Evolutionary conservation across 192 early-diverging fungal species (phyloP).

Genomic region (Backusella westeae): DNA sequence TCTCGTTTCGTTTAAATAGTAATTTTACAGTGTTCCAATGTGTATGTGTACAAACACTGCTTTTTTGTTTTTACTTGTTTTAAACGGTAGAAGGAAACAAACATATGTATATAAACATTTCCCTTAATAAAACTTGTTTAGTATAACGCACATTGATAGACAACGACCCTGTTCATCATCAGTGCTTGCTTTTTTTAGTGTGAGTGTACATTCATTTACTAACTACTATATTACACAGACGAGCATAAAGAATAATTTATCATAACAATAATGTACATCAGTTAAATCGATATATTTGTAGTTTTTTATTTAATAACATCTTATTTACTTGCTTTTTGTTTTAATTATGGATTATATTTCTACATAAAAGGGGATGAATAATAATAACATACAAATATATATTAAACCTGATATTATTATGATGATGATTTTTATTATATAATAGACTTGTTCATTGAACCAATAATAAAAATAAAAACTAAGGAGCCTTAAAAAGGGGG

Average conservation of each 20-base stretch:
- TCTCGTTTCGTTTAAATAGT: not conserved
- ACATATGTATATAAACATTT: not conserved
- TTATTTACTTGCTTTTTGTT: not conserved
- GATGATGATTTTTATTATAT: not conserved
- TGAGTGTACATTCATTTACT: not conserved
- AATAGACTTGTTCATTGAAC: not conserved
- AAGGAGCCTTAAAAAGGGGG: not conserved
- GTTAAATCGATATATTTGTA: not conserved
- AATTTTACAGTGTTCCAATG: not conserved
- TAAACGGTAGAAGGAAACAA: not conserved
- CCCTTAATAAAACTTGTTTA: not conserved
- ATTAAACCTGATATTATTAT: not conserved
- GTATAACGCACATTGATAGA: not conserved
- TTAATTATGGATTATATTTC: not conserved
- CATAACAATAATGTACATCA: not conserved
- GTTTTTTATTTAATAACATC: not conserved
- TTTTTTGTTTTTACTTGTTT: not conserved
- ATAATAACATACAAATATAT: not conserved
- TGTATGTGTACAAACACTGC: not conserved
- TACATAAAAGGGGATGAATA: not conserved
- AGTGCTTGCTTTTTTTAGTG: not conserved
- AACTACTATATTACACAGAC: not conserved
- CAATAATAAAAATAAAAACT: not conserved
- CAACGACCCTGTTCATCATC: not conserved
- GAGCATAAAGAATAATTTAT: not conserved